Base-by-base conservation (phyloP, 2,329 filamentous ascomycete species). In the Clonostachys rosea region DNA sequence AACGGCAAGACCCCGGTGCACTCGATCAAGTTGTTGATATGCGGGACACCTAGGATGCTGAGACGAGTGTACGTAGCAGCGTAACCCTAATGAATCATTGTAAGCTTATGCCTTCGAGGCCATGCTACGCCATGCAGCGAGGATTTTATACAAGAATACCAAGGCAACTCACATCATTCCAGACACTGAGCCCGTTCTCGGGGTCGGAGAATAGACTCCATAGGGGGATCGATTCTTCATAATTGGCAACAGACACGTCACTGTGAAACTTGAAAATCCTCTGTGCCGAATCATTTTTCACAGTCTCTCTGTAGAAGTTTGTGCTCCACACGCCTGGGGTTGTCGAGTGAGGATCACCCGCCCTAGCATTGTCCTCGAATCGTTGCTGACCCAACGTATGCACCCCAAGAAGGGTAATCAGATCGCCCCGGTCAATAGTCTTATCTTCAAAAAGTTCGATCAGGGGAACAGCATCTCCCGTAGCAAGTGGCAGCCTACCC, bases 321-420 rank as follows among this genome's bases (percentile, higher is more conserved):
- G 36, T 18, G 47, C 79, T 75, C 76, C 75, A 79, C 1, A 75
- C 63, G 11, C 73, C 73, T 0, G 73, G 72, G 0, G 75, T 77
- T 34, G 64, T 68, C 52, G 80, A 76, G 49, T 78, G 73, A 0
- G 75, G 67, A 12, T 67, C 64, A 14, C 66, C 67, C 1, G 65
- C 62, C n/a, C 68, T 61, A 5, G 53, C 45, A 1, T 57, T 46
- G 45, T 75, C 66, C 43, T 70, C 66, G 41, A 67, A 67, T 47
- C 65, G 64, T 56, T 79, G 75, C 52, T 69, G 70, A 17, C 70
- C 70, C 12, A 70, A 67, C 2, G 71, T 71, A 55, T 81, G 77
- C 1, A 76, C 75, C 42, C 77, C 77, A 12, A 80, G 53, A 4
- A 80, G 70, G 8, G 77, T 76, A 9, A 72, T 71, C 3, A 78